phyloP scores from a whole-genome alignment of 108 stramenopile species.

The Nitzschia palea region DNA sequence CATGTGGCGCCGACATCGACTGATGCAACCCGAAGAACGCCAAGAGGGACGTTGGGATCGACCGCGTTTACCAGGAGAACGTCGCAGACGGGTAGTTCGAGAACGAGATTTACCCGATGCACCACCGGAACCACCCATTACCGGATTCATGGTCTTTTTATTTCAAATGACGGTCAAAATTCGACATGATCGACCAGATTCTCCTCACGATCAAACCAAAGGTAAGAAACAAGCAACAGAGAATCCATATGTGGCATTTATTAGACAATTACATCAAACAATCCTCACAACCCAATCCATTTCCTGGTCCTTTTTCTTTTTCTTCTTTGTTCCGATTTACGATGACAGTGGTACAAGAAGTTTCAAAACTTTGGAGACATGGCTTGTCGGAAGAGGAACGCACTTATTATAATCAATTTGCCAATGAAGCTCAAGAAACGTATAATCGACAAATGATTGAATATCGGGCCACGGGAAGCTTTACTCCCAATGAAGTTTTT shows the following conservation, averaged over 20 bases:
- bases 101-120: constrained; percentile 58
- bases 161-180: constrained; percentile 85
- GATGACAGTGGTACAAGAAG: constrained; percentile 52
- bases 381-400: constrained; percentile 53
- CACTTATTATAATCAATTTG: constrained; percentile 66
- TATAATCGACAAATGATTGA: constrained; percentile 58
- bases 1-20: constrained; percentile 44
- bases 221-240: too few species aligned
- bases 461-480: constrained; percentile 79
- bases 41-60: constrained; percentile 78
- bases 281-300: too few species aligned
- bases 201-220: constrained; percentile 66
- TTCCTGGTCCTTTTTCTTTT: too few species aligned
- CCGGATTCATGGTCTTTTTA: constrained; percentile 65
- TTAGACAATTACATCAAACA: too few species aligned
- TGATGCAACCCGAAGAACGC: constrained; percentile 49
- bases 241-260: too few species aligned
- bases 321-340: too few species aligned
- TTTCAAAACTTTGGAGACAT: constrained; percentile 68
- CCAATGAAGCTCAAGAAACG: constrained; percentile 57
- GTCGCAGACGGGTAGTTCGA: constrained; percentile 75
- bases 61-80: constrained; percentile 64
- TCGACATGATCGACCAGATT: constrained; percentile 79
- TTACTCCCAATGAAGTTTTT: constrained; percentile 41
- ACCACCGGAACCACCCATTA: constrained; percentile 72